Conservation (phyloP, 2,329 filamentous ascomycete species). For the Penicillium concentricum region DNA sequence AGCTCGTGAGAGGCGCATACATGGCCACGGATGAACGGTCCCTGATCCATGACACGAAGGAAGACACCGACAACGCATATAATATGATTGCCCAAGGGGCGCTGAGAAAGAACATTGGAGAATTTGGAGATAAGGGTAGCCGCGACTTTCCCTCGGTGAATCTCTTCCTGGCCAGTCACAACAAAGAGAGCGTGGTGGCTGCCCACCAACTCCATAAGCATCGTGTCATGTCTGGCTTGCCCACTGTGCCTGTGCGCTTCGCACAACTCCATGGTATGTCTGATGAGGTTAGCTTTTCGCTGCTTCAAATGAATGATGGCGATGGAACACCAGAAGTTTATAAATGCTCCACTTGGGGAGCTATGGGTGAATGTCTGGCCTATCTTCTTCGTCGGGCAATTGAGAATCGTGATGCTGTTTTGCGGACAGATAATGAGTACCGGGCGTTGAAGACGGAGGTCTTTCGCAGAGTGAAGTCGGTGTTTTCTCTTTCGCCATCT, state of each 20-base stretch:
- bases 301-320: slow-evolving; percentile 46
- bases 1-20: slow-evolving; percentile 75
- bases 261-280: slow-evolving; percentile 62
- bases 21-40: slow-evolving; percentile 67
- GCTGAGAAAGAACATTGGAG: slow-evolving; percentile 51
- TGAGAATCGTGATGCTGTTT: slow-evolving; percentile 60
- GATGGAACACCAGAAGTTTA: slow-evolving; percentile 46
- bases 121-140: slow-evolving; percentile 18
- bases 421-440: slow-evolving; percentile 49
- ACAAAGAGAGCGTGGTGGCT: slow-evolving; percentile 65
- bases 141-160: slow-evolving; percentile 56
- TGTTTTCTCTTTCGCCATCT: slow-evolving; percentile 11
- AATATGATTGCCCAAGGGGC: slow-evolving; percentile 68
- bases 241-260: slow-evolving; percentile 52
- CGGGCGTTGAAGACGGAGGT: slow-evolving; percentile 28
- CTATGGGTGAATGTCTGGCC: slow-evolving; percentile 72
- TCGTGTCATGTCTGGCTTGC: slow-evolving; percentile 41
- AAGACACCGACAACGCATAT: slow-evolving; percentile 69
- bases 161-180: slow-evolving; percentile 80
- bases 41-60: slow-evolving; percentile 70
- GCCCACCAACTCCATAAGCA: slow-evolving; percentile 51
- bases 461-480: slow-evolving; percentile 10
- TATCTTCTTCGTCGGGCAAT: slow-evolving; percentile 62
- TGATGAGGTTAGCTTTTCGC: slow-evolving; percentile 57
- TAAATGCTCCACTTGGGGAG: slow-evolving; percentile 59